These are phyloP conservation scores for Salix viminalis DNA, from an alignment of 345 rosid species.

Conservation along the genomic window DNA sequence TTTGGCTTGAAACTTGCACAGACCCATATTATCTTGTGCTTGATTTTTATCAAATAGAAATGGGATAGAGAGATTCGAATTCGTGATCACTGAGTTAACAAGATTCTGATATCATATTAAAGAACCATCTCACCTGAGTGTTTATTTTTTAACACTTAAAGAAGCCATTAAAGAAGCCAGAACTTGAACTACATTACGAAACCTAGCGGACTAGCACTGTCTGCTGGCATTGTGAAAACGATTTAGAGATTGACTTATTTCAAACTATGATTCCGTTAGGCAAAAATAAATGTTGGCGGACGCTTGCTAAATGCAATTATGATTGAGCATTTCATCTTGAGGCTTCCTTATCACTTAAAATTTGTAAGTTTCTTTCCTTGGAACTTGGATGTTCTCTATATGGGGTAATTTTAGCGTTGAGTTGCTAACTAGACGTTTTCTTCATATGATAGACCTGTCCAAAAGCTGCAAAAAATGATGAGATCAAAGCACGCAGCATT, in stretches of 20 bases:
- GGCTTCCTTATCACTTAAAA: slow-evolving; percentile 87
- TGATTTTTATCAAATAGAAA: too few relatives aligned
- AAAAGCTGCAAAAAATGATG: slow-evolving; percentile 65
- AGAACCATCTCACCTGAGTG: too few relatives aligned
- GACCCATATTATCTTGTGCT: too few relatives aligned
- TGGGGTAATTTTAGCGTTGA: neutral
- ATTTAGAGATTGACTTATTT: neutral
- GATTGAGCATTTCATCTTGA: slow-evolving; percentile 85
- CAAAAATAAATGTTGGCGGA: slow-evolving; percentile 68
- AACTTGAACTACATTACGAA: neutral
- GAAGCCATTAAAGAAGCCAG: too few relatives aligned
- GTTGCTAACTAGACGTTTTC: neutral
- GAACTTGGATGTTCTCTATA: neutral
- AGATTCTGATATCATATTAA: too few relatives aligned
- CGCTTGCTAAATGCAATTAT: slow-evolving; percentile 70
- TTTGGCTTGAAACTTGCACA: too few relatives aligned
- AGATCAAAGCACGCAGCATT: slow-evolving; percentile 52
- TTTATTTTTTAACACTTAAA: neutral
- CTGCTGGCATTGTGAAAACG: neutral
- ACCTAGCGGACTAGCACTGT: neutral
- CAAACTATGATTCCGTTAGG: slow-evolving; percentile 42
- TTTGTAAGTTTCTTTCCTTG: slow-evolving; percentile 49
- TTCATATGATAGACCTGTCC: slow-evolving; percentile 49
- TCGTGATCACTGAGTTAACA: too few relatives aligned
- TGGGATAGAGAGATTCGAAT: too few relatives aligned